Percentiles rank a stretch among this genome's conserved stretches.
Evolutionary conservation across 805 yeast genomes (phyloP).

Genomic region (Myxozyma nipponensis): DNA sequence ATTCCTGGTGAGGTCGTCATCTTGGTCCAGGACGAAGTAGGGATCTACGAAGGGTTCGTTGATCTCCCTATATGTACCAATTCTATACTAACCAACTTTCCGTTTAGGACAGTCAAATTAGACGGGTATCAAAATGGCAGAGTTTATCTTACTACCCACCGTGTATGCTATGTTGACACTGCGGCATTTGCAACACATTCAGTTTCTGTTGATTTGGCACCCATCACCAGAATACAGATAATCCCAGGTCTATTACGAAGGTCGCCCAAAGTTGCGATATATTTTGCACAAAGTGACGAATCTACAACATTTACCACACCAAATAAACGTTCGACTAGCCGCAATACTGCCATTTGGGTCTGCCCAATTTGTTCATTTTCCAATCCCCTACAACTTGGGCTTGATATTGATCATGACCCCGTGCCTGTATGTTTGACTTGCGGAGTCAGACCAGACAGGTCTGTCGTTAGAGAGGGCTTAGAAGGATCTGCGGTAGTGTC

Average conservation of each 20-base stretch:
- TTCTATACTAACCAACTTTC: neutral
- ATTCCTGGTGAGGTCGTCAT: constrained; percentile 48
- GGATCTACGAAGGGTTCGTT: constrained; percentile 63
- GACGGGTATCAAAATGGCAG: constrained; percentile 66
- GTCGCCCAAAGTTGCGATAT: constrained; percentile 67
- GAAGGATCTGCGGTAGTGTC: neutral
- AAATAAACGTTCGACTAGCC: neutral
- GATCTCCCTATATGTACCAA: too few relatives aligned
- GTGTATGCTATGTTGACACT: constrained; percentile 71
- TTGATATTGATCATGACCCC: constrained; percentile 30
- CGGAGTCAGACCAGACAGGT: constrained; percentile 49
- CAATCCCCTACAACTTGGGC: constrained; percentile 44
- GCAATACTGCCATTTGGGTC: constrained; percentile 49
- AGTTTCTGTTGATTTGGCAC: constrained; percentile 46
- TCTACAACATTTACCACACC: neutral
- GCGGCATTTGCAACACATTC: constrained; percentile 42
- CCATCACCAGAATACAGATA: constrained; percentile 35
- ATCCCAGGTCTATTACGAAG: constrained; percentile 59
- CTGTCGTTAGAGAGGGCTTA: constrained; percentile 10
- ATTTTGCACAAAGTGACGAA: neutral
- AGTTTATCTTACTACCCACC: constrained; percentile 64
- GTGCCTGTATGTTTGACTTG: constrained; percentile 56
- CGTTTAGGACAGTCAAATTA: constrained; percentile 54
- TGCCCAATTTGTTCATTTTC: constrained; percentile 86
- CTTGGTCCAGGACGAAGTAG: constrained; percentile 53